Evolutionary conservation across 139 green algal species (phyloP).

Genomic region (Raphidocelis subcapitata): DNA sequence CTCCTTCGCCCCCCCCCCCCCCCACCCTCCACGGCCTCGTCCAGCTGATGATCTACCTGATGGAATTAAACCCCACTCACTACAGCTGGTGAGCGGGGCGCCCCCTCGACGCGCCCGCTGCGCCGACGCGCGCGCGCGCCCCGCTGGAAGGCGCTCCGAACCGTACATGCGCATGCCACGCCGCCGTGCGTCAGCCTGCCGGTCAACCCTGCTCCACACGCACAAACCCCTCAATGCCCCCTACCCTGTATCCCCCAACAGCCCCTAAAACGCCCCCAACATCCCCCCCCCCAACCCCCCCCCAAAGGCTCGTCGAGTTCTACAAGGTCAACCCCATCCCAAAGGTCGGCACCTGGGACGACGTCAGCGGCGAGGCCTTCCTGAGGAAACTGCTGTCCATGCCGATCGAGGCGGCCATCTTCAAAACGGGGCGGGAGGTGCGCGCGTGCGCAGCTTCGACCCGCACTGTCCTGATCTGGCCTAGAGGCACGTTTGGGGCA

Average conservation of each 20-base stretch:
- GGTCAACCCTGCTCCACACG: no score
- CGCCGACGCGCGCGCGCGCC: no score
- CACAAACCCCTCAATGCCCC: conserved; percentile 50
- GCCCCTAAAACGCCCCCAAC: neutral
- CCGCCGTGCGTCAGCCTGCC: no score
- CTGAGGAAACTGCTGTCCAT: conserved; percentile 74
- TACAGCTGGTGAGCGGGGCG: no score
- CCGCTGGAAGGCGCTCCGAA: no score
- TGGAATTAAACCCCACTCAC: conserved; percentile 65
- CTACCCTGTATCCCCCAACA: conserved; percentile 57
- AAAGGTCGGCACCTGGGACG: conserved; percentile 72
- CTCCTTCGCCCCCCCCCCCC: neutral
- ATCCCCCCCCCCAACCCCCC: no score
- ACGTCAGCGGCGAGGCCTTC: conserved; percentile 81
- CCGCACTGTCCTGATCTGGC: no score
- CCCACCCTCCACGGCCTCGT: conserved; percentile 52
- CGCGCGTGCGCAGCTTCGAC: no score
- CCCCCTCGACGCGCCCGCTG: no score
- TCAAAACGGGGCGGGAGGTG: conserved; percentile 18
- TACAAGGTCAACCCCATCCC: conserved; percentile 65
- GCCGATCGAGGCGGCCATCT: conserved; percentile 57
- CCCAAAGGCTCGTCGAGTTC: conserved; percentile 50
- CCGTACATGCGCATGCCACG: no score
- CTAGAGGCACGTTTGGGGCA: neutral
- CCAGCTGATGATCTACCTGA: conserved; percentile 77